phyloP scores from a whole-genome alignment of 2,329 filamentous ascomycete genomes.

The Xylaria sp. region DNA sequence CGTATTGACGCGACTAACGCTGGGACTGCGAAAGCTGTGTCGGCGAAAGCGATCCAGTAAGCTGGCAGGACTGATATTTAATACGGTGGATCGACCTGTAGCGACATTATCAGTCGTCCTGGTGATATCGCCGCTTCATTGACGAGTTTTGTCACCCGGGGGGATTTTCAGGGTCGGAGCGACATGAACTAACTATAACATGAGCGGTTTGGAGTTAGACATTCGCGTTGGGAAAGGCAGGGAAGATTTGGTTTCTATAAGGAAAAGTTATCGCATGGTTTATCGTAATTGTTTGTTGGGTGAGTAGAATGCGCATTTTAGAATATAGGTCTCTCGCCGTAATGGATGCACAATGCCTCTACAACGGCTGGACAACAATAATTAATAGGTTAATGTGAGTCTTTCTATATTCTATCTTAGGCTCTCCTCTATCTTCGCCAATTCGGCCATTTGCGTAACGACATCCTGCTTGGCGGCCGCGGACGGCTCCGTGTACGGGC shows the following conservation, averaged over 20 bases:
- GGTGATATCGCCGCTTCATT: background rate
- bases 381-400: slow-evolving; percentile 18
- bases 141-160: background rate
- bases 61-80: background rate
- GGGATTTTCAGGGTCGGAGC: background rate
- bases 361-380: background rate
- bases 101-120: background rate
- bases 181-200: slow-evolving; percentile 2
- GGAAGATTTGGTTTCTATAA: background rate
- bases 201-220: slow-evolving; percentile 5
- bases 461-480: slow-evolving; percentile 58
- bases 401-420: slow-evolving; percentile 30
- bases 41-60: slow-evolving; percentile 23
- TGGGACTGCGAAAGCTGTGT: slow-evolving; percentile 31
- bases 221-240: background rate
- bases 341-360: background rate
- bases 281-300: background rate
- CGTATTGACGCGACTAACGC: slow-evolving; percentile 30
- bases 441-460: slow-evolving; percentile 53
- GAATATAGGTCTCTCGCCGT: slow-evolving; percentile 9
- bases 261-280: slow-evolving; percentile 3
- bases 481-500: slow-evolving; percentile 66
- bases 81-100: background rate
- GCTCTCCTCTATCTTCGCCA: slow-evolving; percentile 47
- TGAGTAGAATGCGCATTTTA: slow-evolving; percentile 12